A percentile compares a stretch with the other conserved stretches of the same genome.
Evolutionary conservation across 352 stramenopile species (phyloP).

Genomic region (Phytophthora vignae): DNA sequence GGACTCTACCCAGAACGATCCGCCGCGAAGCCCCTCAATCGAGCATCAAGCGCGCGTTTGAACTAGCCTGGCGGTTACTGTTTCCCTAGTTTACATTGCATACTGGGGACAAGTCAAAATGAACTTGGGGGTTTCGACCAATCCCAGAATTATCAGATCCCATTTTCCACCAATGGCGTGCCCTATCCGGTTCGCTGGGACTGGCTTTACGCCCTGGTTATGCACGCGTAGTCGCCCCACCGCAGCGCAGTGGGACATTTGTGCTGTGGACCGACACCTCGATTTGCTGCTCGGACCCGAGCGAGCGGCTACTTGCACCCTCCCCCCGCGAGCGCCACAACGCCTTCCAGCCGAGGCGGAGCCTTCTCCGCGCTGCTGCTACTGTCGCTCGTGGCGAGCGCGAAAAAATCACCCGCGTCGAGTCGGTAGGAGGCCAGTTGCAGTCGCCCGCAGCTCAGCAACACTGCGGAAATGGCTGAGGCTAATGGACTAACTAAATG

Average conservation of each 20-base stretch:
- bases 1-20: conserved; percentile 21
- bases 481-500: not conserved
- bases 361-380: not conserved
- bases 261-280: conserved; percentile 13
- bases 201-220: conserved; percentile 29
- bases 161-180: conserved; percentile 23
- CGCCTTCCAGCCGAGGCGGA: conserved; percentile 9
- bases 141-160: conserved; percentile 5
- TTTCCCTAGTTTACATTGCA: not conserved
- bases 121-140: conserved; percentile 11
- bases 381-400: conserved; percentile 13
- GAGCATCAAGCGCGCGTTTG: conserved; percentile 17
- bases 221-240: conserved; percentile 21
- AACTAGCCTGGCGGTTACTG: conserved; percentile 11
- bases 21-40: conserved; percentile 8
- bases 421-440: conserved; percentile 25
- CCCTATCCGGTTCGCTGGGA: conserved; percentile 5
- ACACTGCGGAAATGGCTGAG: not conserved
- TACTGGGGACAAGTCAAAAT: conserved; percentile 27
- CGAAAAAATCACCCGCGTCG: conserved; percentile 8
- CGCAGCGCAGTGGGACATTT: conserved; percentile 36
- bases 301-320: conserved; percentile 4
- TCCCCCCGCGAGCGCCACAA: conserved; percentile 6
- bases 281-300: conserved; percentile 9
- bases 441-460: conserved; percentile 3